Base-by-base conservation (phyloP, 164 flowering plant species). In the Protea cynaroides region DNA sequence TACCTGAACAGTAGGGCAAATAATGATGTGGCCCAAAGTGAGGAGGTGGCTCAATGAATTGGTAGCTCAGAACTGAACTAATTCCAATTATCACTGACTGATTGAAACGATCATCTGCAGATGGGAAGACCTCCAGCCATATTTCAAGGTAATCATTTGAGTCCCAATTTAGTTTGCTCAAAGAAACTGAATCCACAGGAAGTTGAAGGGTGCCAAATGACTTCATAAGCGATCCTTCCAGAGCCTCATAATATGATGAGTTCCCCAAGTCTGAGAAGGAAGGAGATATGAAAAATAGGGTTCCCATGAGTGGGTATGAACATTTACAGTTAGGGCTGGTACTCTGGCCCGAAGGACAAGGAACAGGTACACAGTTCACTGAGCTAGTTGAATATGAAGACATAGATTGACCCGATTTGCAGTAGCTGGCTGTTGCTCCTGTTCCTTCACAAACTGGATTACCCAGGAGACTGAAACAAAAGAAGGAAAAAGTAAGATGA, bases 321-420 rank as follows among this genome's bases (percentile, higher is more conserved):
- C 89, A 85, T 58, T 59, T 53, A 60, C 89, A 85, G 24, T 59
- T 78, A 46, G 89, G 85, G 71, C 84, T 85, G 23, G 79, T 61
- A 55, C 56, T 54, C 69, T 76, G 74, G 65, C 66, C 67, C 7
- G 71, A 44, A 50, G 37, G 63, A 68, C 89, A 85, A 4, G 19
- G 21, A 58, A n/a, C 36, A 4, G 80, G 73, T 9, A 34, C 2
- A 66, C 89, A 85, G 37, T 29, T 29, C 34, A 29, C 5, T 29
- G 34, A 29, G 34, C 4, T 5, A 29, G 84, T 82, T 1, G 80
- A 59, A 67, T 82, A 82, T 17, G 81, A 43, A 25, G 72, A 21
- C 34, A 29, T 65, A 10, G 75, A 14, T 19, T 23, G 55, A 25
- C 56, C 62, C 23, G 76, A 44, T 49, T 63, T 47, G 64, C 86